Evolutionary conservation across 192 early-diverging fungal genomes (phyloP).

Genomic region (Gamsiella multidivaricata): DNA sequence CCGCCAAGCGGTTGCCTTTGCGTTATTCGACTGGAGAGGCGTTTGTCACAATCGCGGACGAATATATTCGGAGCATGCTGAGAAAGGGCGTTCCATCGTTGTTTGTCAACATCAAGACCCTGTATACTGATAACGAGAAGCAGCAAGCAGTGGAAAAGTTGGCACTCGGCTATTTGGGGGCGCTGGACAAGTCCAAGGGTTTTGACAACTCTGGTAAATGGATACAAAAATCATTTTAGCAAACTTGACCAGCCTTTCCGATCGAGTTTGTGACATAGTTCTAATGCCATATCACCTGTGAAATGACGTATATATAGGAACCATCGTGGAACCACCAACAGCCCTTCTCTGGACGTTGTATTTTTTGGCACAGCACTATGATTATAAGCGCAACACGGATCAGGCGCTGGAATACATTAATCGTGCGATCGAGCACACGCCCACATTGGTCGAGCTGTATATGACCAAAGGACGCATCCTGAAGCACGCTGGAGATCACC

Average conservation of each 20-base stretch:
- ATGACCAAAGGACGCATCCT: slow-evolving; percentile 95
- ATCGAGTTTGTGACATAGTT: too few species aligned
- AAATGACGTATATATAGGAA: too few species aligned
- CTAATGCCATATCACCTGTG: too few species aligned
- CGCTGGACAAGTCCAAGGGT: slow-evolving; percentile 58
- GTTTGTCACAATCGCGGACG: slow-evolving; percentile 72
- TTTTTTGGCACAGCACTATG: slow-evolving; percentile 92
- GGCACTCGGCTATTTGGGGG: slow-evolving; percentile 70
- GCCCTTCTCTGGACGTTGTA: slow-evolving; percentile 88
- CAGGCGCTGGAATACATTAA: slow-evolving; percentile 84
- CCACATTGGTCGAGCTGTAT: slow-evolving; percentile 89
- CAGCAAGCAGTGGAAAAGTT: slow-evolving; percentile 72
- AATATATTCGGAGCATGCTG: slow-evolving; percentile 76
- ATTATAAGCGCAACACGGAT: slow-evolving; percentile 74
- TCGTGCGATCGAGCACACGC: slow-evolving; percentile 84
- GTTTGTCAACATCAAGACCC: slow-evolving; percentile 83
- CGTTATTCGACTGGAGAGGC: slow-evolving; percentile 73
- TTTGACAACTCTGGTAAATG: slow-evolving; percentile 59
- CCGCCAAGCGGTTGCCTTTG: slow-evolving; percentile 81
- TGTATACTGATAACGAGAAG: slow-evolving; percentile 77
- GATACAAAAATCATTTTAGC: too few species aligned
- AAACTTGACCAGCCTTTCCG: too few species aligned
- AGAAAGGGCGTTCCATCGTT: slow-evolving; percentile 95
- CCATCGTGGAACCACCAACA: slow-evolving; percentile 78
- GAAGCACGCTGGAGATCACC: slow-evolving; percentile 88